Base-by-base conservation (phyloP, 345 rosid genomes). In the Lepidium africanum region DNA sequence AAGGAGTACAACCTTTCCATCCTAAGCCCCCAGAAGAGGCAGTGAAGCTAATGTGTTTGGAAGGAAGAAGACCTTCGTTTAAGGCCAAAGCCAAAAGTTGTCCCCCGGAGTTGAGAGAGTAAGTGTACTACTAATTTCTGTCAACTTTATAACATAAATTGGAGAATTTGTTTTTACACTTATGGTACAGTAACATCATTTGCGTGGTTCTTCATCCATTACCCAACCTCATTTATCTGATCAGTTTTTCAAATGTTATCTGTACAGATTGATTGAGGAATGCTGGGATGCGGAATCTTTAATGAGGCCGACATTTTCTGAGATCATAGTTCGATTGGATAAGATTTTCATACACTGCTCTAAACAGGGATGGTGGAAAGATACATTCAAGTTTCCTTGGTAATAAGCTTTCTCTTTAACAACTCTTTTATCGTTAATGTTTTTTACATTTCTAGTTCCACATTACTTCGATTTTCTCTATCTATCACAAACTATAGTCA, bases 321-420 rank as follows among this genome's bases (percentile, higher is more conserved):
- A 94, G 81, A 87, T 94, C 76, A 89, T 94, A 25, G 82, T 85
- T 41, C 88, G 99, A 66, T 70, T 94, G 83, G 85, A 85, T 74
- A 89, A 39, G 76, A 84, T 94, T 67, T 80, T 77, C 59, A 21
- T 63, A 49, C 73, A 78, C 46, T 81, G 96, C 78, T 85, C 97
- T 67, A 91, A 82, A 69, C 97, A 87, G 6, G 95, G 92, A 47
- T 81, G 91, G 99, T 94, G 95, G 99, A 94, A 89, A 76, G 97
- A 94, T 54, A 81, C 96, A 42, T 90, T 94, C 80, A 94, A 86
- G 84, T 89, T 94, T 75, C 97, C 92, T 49, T 91, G 99, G 99
- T 94, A 91, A 47, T 42, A 73, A 42, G 13, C 51, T 45, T 6
- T 38, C 53, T 38, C 69, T 45, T 30, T 54, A 40, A 32, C 23